Conservation (phyloP, 2,329 filamentous ascomycete species). For the Clarireedia homoeocarpa region DNA sequence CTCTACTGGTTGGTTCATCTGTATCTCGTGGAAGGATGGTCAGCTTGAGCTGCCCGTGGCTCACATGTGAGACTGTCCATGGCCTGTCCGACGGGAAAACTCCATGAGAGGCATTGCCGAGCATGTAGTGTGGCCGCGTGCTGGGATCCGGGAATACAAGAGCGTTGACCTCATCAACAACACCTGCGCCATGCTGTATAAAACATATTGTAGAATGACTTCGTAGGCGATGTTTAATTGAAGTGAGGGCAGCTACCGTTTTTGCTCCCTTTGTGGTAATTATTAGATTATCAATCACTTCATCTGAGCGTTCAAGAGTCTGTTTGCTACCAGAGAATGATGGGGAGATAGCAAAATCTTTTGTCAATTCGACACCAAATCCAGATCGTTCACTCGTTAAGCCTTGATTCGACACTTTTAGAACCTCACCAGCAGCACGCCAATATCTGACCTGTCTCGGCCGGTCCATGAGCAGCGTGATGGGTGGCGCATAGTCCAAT, state of each 20-base stretch:
- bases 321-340: conserved; percentile 12
- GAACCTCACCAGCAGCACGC: conserved; percentile 36
- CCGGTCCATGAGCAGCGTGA: conserved; percentile 55
- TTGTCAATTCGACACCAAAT: conserved; percentile 26
- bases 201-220: conserved; percentile 65
- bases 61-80: conserved; percentile 34
- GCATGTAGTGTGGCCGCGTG: conserved; percentile 65
- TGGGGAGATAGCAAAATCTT: conserved; percentile 18
- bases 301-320: conserved; percentile 24
- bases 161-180: conserved; percentile 69
- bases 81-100: conserved; percentile 35
- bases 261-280: conserved; percentile 56
- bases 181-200: conserved; percentile 74
- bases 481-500: conserved; percentile 50
- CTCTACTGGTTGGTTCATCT: not conserved
- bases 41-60: conserved; percentile 30
- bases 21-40: conserved; percentile 19
- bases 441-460: conserved; percentile 37
- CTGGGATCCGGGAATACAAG: conserved; percentile 59
- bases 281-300: conserved; percentile 60
- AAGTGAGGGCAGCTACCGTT: conserved; percentile 47
- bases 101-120: conserved; percentile 28
- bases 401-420: conserved; percentile 39
- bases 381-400: conserved; percentile 30
- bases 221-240: conserved; percentile 58